Conservation (phyloP, 345 rosid species). For the Leavenworthia alabamica region DNA sequence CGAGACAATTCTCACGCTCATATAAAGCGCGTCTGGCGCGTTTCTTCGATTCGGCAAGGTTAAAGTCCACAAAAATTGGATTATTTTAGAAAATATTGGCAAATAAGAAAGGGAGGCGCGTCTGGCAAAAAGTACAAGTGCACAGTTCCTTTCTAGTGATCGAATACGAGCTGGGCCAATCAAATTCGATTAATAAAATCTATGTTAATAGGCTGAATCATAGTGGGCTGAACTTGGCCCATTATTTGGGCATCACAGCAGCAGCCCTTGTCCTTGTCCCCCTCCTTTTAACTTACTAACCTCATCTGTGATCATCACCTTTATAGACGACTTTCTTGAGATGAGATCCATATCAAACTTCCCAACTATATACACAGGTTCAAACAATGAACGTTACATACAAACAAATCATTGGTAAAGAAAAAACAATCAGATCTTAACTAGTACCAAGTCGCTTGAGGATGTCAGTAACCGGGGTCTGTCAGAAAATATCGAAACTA, state of each 20-base stretch:
- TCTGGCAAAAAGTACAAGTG: neutral
- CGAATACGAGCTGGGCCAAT: neutral
- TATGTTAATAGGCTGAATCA: neutral
- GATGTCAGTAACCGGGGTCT: neutral
- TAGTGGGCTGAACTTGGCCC: neutral
- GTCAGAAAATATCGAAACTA: neutral
- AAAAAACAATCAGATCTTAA: neutral
- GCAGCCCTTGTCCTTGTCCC: too few species aligned
- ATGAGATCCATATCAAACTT: conserved; percentile 46
- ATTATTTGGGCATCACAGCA: too few species aligned
- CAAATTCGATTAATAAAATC: too few species aligned
- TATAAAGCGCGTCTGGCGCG: neutral
- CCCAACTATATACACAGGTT: conserved; percentile 24
- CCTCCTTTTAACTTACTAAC: neutral
- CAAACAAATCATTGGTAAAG: too few species aligned
- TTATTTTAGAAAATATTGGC: neutral
- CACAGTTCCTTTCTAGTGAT: too few species aligned
- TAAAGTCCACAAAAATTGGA: neutral
- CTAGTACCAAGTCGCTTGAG: conserved; percentile 41
- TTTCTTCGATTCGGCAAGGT: neutral
- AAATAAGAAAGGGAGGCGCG: neutral
- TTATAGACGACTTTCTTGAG: neutral
- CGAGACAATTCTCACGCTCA: conserved; percentile 5
- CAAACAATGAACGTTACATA: neutral
- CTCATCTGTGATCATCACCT: neutral